Percentiles rank a stretch among this genome's conserved stretches.
Evolutionary conservation across 441 rosid genomes (phyloP).

Genomic region (Aleurites moluccanus): DNA sequence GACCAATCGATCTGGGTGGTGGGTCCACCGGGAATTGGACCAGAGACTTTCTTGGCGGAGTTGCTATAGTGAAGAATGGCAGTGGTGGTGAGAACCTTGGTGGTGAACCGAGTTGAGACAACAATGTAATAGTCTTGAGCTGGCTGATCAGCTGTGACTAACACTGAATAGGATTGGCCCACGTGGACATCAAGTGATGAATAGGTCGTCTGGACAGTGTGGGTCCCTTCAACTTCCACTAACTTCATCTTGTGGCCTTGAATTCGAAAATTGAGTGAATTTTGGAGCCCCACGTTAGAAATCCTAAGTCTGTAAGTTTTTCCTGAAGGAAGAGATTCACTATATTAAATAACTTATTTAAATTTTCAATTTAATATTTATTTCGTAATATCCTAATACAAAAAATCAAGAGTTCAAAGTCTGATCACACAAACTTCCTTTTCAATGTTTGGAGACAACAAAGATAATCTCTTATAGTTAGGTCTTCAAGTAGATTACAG

Average conservation of each 20-base stretch:
- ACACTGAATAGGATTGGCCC: constrained; percentile 82
- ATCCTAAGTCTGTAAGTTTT: constrained; percentile 83
- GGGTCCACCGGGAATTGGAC: constrained; percentile 70
- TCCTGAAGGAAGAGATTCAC: constrained; percentile 33
- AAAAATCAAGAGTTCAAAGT: no score
- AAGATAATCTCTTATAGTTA: no score
- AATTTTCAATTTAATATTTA: no score
- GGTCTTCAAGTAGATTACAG: no score
- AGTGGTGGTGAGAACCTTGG: constrained; percentile 46
- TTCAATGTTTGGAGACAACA: no score
- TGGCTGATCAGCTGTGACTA: constrained; percentile 83
- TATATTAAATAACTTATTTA: neutral
- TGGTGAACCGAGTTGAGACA: constrained; percentile 74
- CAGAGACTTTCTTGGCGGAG: constrained; percentile 58
- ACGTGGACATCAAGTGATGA: constrained; percentile 77
- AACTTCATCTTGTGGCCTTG: constrained; percentile 77
- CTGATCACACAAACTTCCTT: no score
- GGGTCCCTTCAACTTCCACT: constrained; percentile 94
- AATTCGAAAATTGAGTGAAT: constrained; percentile 76
- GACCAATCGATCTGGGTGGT: constrained; percentile 69
- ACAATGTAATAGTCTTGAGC: constrained; percentile 67
- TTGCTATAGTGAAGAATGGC: constrained; percentile 70
- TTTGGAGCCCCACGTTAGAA: constrained; percentile 79
- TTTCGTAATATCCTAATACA: no score
- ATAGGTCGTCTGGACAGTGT: constrained; percentile 67